Base-by-base conservation (phyloP, 2,329 filamentous ascomycete genomes). In the Zelopaecilomyces penicillatus region DNA sequence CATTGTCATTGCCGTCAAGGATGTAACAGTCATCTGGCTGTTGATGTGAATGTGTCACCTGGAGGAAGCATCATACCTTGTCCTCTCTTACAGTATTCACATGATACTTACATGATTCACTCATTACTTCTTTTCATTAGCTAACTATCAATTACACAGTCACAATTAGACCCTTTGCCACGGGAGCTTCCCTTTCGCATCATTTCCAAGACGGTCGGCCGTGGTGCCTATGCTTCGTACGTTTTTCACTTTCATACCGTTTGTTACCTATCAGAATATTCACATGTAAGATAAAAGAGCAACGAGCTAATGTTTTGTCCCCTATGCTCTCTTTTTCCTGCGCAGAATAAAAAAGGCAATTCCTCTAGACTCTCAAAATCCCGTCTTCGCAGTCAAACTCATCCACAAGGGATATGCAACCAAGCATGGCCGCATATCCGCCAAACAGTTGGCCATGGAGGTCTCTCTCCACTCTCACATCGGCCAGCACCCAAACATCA, bases 361-460 rank as follows among this genome's bases (percentile, higher is more conserved):
- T 39, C 91, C 91, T 6, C 70, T 83, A 27, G 75, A 85, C 52
- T 65, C 75, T 1, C 68, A 78, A 28, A 76, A 70, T 28, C 91
- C 91, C 30, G 72, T 98, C 47, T 97, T 98, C 63, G 93, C 94
- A 10, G 88, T 98, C 66, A 98, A 98, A 65, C 87, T 98, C 67
- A 96, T 98, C 62, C 91, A 98, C 71, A 98, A 98, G 69, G 85
- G 86, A 52, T 95, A 96, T 65, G 94, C 93, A 46, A 78, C 87
- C 56, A 85, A 85, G 56, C 82, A 91, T 74, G 93, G 93, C 61
- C 85, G 87, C 49, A 82, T 98, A 54, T 88, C 85, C 30, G 76
- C 83, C 31, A 91, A 94, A 61, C 93, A 98, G 67, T 80, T 98
- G 52, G 79, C 83, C 56, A 87, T 95, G 77, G 93, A 98, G 68